Evolutionary conservation across 495 filamentous ascomycete species (phyloP).

Genomic region (Eremomyces bilateralis): DNA sequence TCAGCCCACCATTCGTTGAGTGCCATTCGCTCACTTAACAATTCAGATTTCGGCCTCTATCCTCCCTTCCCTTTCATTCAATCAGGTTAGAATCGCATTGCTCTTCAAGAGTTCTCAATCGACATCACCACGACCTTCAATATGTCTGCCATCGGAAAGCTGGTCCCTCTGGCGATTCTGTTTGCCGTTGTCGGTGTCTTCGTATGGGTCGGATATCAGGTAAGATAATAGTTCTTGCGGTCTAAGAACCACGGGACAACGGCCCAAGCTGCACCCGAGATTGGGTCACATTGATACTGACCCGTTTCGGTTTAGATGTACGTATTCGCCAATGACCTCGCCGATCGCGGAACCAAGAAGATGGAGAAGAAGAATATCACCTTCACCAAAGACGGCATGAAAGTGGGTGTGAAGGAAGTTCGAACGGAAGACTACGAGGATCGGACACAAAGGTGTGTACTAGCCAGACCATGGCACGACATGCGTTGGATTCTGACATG

Average conservation of each 20-base stretch:
- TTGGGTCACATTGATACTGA: too few relatives aligned
- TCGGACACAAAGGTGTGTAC: constrained; percentile 41
- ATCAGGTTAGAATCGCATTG: too few relatives aligned
- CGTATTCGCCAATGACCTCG: constrained; percentile 43
- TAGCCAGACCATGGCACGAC: neutral
- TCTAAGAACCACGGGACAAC: neutral
- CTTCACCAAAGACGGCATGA: constrained; percentile 67
- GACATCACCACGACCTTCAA: too few relatives aligned
- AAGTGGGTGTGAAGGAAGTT: constrained; percentile 57
- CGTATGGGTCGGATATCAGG: constrained; percentile 47
- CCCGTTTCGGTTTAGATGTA: too few relatives aligned
- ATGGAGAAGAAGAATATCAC: constrained; percentile 68
- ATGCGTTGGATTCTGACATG: neutral
- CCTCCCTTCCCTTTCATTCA: too few relatives aligned
- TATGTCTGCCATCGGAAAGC: too few relatives aligned
- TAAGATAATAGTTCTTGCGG: constrained; percentile 3
- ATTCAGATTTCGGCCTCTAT: too few relatives aligned
- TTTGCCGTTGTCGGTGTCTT: constrained; percentile 36
- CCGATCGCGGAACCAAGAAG: constrained; percentile 41
- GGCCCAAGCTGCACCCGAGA: neutral
- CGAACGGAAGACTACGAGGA: constrained; percentile 62
- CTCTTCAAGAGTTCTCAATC: too few relatives aligned
- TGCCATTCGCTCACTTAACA: too few relatives aligned
- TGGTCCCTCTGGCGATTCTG: constrained; percentile 56
- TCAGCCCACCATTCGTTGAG: too few relatives aligned